These are phyloP conservation scores for Zygnema cylindricum DNA, from an alignment of 139 green algal genomes.

Conservation along the genomic window DNA sequence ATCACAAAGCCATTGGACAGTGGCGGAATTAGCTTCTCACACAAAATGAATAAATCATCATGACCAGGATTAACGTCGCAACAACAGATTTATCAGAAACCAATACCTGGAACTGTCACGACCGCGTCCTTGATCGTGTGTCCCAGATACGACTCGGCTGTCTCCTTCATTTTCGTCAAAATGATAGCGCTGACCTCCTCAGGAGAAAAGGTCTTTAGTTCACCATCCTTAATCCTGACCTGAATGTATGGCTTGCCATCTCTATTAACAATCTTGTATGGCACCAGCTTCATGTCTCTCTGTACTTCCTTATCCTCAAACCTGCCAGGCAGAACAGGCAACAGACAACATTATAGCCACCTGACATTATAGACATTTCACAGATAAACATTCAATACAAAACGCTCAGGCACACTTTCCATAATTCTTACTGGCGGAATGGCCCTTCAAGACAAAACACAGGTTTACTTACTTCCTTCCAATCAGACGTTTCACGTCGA, in stretches of 20 bases:
- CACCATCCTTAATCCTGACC: constrained; percentile 67
- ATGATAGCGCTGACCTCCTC: constrained; percentile 99
- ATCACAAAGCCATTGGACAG: background rate
- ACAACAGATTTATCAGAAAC: background rate
- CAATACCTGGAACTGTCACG: constrained; percentile 81
- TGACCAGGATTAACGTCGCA: background rate
- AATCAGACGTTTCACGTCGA: constrained; percentile 98
- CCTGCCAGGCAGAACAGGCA: constrained; percentile 62
- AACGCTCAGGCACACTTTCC: background rate
- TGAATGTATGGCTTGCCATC: constrained; percentile 91
- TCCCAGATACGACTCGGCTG: constrained; percentile 84
- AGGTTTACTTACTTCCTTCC: constrained; percentile 82
- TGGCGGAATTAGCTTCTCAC: background rate
- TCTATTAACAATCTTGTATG: constrained; percentile 95
- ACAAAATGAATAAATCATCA: background rate
- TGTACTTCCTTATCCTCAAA: constrained; percentile 94
- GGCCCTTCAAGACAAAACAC: background rate
- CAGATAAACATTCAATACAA: background rate
- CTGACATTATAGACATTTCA: background rate
- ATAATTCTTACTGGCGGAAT: constrained; percentile 9
- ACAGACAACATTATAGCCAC: background rate
- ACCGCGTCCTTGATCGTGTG: constrained; percentile 85
- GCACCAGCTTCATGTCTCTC: constrained; percentile 93
- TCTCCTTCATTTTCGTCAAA: constrained; percentile 93
- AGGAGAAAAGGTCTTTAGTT: constrained; percentile 82